Evolutionary conservation across 768 basidiomycete genomes (phyloP).

Genomic region (Trichaptum fuscoviolaceum): DNA sequence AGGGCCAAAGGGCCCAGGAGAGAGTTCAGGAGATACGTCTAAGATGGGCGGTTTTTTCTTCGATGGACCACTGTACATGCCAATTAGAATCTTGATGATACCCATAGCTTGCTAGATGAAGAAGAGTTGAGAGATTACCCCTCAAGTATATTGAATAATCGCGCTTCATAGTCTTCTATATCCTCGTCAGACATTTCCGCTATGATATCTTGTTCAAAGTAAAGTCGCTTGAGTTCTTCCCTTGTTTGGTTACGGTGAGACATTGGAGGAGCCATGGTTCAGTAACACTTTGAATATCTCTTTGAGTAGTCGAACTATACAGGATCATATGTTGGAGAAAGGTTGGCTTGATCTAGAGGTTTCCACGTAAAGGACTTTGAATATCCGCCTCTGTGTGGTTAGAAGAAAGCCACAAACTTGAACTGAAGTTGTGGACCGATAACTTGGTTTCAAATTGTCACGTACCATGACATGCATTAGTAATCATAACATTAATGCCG

Average conservation of each 20-base stretch:
- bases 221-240: conserved; percentile 42
- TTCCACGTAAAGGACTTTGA: neutral
- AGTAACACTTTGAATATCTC: too few relatives aligned
- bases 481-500: too few relatives aligned
- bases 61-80: neutral
- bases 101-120: neutral
- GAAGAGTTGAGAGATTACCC: neutral
- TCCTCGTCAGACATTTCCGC: conserved; percentile 53
- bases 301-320: neutral
- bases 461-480: too few relatives aligned
- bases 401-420: neutral
- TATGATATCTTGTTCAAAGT: conserved; percentile 46
- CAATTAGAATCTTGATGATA: neutral
- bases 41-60: neutral
- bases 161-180: conserved; percentile 35
- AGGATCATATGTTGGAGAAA: neutral
- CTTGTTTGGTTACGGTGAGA: conserved; percentile 14
- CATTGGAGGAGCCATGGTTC: neutral
- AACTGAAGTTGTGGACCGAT: neutral
- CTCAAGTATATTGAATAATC: neutral
- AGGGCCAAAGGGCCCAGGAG: neutral
- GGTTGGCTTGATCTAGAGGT: neutral
- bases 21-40: neutral
- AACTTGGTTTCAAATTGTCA: neutral
- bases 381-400: neutral